A percentile compares a stretch with the other conserved stretches of the same genome.
Conservation (phyloP, 768 basidiomycete genomes). For the Leccinum variicolor region DNA sequence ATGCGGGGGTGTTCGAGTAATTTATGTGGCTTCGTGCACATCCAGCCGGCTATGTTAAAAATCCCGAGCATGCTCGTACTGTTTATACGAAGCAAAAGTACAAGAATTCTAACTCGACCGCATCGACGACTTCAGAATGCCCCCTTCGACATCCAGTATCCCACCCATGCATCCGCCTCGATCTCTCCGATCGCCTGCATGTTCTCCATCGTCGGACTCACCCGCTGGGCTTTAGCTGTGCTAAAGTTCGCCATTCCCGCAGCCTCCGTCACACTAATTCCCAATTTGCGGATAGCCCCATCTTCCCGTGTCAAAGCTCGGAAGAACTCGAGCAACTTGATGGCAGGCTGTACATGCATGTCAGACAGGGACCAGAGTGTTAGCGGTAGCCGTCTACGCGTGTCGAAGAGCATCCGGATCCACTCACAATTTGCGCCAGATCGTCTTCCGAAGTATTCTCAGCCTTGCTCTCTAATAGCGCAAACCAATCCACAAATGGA, state of each 20-base stretch:
- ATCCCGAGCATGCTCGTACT: no score
- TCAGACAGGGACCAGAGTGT: neutral
- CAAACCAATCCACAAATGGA: constrained; percentile 36
- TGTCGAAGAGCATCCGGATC: no score
- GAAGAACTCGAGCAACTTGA: constrained; percentile 36
- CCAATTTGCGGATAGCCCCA: neutral
- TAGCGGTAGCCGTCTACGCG: neutral
- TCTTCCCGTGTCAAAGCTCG: constrained; percentile 22
- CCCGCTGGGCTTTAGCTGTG: constrained; percentile 8
- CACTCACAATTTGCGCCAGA: constrained; percentile 31
- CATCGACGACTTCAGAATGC: constrained; percentile 3
- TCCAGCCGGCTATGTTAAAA: no score
- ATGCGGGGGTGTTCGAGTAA: no score
- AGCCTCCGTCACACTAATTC: constrained; percentile 5
- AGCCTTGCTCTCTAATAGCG: constrained; percentile 20
- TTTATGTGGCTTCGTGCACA: no score
- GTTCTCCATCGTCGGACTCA: constrained; percentile 22
- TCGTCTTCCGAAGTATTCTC: constrained; percentile 24
- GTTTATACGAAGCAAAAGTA: neutral
- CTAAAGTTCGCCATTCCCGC: constrained; percentile 21
- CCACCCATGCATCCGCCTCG: constrained; percentile 25
- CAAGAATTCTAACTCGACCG: neutral
- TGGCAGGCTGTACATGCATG: constrained; percentile 26
- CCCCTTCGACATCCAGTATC: constrained; percentile 24
- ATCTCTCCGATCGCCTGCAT: constrained; percentile 24